Base-by-base conservation (phyloP, 257 asterid species). In the Anisodus tanguticus region DNA sequence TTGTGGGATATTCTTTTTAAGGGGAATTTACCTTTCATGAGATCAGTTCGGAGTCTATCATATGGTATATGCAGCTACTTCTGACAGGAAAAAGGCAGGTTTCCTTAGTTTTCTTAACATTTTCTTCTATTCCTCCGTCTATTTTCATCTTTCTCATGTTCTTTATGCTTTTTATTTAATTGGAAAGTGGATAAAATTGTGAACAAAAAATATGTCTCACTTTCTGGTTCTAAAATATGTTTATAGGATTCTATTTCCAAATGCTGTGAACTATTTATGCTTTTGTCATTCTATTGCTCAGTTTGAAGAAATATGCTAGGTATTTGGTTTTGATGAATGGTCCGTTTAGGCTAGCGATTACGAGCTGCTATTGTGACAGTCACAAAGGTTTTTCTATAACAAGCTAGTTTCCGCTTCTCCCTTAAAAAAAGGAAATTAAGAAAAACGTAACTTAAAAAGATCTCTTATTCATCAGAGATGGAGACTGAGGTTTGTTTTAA, bases 171-270 rank as follows among this genome's bases (percentile, higher is more conserved):
- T 72, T 74, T 74, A 45, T 71, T 45, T 9, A n/a, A 45, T 39
- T 71, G 58, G 58, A n/a, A 45, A n/a, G 58, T 43, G 80, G 39
- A 71, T 71, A 45, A 71, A 71, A 45, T 71, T 10, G 58, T 71
- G 35, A 45, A 31, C 35, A 10, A n/a, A n/a, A 10, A 2, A 9
- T 11, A n/a, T 43, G 37, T 71, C 79, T 45, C n/a, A 1, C 13
- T 68, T 71, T 45, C 37, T 71, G 80, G 39, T n/a, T 45, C 79
- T 71, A 71, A 71, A 71, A n/a, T 47, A 71, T 71, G 79, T 71
- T 43, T 71, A n/a, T n/a, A 43, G 79, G 43, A 71, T 45, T 31
- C 35, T 31, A 31, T 31, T 31, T 31, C 35, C 35, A 31, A 31
- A 31, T 31, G 35, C 35, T 31, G 39, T 45, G 80, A 45, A 45